phyloP scores from a whole-genome alignment of 2,329 filamentous ascomycete species.

The Epicoccum nigrum region DNA sequence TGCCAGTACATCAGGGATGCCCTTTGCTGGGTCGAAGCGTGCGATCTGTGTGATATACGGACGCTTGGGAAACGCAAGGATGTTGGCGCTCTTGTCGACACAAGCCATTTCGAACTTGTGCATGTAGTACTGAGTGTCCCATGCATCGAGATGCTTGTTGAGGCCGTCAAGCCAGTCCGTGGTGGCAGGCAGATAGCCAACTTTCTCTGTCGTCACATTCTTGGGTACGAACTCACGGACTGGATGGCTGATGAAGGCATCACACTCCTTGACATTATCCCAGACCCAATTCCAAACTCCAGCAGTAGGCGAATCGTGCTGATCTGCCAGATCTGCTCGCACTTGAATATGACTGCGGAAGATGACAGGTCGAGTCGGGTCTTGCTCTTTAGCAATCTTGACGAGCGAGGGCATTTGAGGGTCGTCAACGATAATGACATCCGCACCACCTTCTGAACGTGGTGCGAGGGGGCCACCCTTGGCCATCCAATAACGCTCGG shows the following conservation, averaged over 20 bases:
- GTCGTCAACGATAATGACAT: conserved; percentile 80
- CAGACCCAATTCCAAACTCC: conserved; percentile 79
- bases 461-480: conserved; percentile 70
- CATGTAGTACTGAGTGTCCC: conserved; percentile 75
- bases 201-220: conserved; percentile 68
- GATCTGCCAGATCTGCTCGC: conserved; percentile 71
- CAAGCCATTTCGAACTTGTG: conserved; percentile 73
- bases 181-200: conserved; percentile 78
- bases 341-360: conserved; percentile 87
- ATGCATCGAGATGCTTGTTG: conserved; percentile 74
- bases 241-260: conserved; percentile 83
- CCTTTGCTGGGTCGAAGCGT: conserved; percentile 83
- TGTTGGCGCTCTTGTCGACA: conserved; percentile 64
- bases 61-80: conserved; percentile 64
- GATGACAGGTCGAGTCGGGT: conserved; percentile 75
- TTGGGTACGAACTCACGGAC: conserved; percentile 76
- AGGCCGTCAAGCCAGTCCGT: conserved; percentile 85
- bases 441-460: conserved; percentile 72
- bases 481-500: conserved; percentile 74
- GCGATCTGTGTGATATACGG: conserved; percentile 82
- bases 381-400: conserved; percentile 72
- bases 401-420: conserved; percentile 84
- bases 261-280: conserved; percentile 71
- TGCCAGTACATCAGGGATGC: conserved; percentile 77
- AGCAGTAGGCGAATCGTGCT: conserved; percentile 68